Evolutionary conservation across 73 alveolate genomes (phyloP).

Genomic region (Symbiodinium pilosum): DNA sequence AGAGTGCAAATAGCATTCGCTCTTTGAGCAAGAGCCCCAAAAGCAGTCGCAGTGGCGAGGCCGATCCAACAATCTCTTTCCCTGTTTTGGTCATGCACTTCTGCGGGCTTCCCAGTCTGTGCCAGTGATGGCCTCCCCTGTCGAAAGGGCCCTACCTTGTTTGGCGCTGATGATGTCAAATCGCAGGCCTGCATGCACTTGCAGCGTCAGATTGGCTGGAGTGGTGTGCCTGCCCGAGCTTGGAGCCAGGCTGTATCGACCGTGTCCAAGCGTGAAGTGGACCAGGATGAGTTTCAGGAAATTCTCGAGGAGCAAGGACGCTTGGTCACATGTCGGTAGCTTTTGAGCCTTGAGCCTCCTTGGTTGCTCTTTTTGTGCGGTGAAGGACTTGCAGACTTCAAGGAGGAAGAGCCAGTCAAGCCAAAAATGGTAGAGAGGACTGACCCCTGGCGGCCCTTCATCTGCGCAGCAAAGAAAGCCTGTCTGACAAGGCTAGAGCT

Average conservation of each 20-base stretch:
- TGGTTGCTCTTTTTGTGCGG: no score
- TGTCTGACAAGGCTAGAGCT: no score
- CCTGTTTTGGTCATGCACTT: no score
- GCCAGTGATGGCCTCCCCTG: no score
- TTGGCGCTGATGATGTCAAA: not conserved
- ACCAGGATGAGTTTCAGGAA: constrained; percentile 72
- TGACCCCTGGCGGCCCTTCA: not conserved
- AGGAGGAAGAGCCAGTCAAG: constrained; percentile 13
- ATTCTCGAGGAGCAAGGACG: constrained; percentile 86
- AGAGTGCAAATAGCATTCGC: not conserved
- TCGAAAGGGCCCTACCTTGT: not conserved
- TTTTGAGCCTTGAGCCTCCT: no score
- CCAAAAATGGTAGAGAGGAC: constrained; percentile 65
- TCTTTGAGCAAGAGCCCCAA: not conserved
- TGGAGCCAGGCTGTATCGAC: constrained; percentile 17
- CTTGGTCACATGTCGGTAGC: not conserved
- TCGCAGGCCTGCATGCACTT: not conserved
- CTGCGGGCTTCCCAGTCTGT: no score
- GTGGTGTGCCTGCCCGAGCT: not conserved
- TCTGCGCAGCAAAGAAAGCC: no score
- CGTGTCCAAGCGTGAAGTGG: constrained; percentile 50
- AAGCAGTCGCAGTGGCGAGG: constrained; percentile 11
- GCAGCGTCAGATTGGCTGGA: not conserved
- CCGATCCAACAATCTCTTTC: not conserved
- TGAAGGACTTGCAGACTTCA: constrained; percentile 52